Evolutionary conservation across 495 filamentous ascomycete genomes (phyloP).

Genomic region (Penicillium alfredii): DNA sequence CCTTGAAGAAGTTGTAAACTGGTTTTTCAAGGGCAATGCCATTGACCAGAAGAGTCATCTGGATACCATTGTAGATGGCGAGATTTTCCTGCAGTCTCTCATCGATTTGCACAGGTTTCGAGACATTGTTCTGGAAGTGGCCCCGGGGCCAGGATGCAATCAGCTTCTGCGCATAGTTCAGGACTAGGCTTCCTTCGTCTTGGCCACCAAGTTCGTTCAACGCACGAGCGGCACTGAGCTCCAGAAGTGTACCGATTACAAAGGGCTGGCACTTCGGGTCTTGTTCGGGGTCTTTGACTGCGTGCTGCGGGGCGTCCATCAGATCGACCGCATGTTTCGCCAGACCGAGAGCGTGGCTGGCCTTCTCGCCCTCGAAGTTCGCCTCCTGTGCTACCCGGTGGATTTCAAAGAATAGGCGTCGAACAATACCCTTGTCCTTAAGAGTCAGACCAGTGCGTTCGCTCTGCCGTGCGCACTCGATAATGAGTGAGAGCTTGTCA

Average conservation of each 20-base stretch:
- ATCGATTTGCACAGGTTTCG: slow-evolving; percentile 7
- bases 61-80: slow-evolving; percentile 30
- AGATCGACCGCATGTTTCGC: slow-evolving; percentile 45
- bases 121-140: slow-evolving; percentile 14
- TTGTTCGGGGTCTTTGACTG: slow-evolving; percentile 5
- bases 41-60: too few relatives aligned
- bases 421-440: slow-evolving; percentile 31
- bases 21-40: too few relatives aligned
- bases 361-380: slow-evolving; percentile 34
- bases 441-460: slow-evolving; percentile 48
- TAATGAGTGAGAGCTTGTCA: slow-evolving; percentile 39
- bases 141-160: slow-evolving; percentile 22
- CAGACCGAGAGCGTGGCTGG: slow-evolving; percentile 34
- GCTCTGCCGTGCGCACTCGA: slow-evolving; percentile 47
- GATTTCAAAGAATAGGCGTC: slow-evolving; percentile 44
- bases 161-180: slow-evolving; percentile 34
- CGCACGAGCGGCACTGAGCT: slow-evolving; percentile 39
- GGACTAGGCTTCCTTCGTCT: slow-evolving; percentile 29
- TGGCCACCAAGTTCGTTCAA: slow-evolving; percentile 23
- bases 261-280: slow-evolving; percentile 36
- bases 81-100: slow-evolving; percentile 24
- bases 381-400: slow-evolving; percentile 41
- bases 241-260: slow-evolving; percentile 39
- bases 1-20: too few relatives aligned
- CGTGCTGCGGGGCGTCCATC: slow-evolving; percentile 45